Percentiles rank a stretch among this genome's conserved stretches.
Evolutionary conservation across 345 rosid species (phyloP).

Genomic region (Eucalyptus marginata): DNA sequence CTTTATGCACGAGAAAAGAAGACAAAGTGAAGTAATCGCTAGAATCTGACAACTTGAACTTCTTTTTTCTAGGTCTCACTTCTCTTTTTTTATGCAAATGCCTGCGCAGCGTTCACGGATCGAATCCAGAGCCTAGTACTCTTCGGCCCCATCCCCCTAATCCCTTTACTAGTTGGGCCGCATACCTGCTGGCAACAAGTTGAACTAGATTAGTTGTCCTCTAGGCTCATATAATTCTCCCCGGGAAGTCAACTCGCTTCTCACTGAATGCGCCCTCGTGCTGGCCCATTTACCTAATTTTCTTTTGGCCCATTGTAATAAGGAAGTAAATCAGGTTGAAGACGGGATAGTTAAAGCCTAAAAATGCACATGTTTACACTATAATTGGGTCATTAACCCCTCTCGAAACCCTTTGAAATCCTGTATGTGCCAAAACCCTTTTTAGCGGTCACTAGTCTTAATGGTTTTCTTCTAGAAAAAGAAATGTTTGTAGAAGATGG

Average conservation of each 20-base stretch:
- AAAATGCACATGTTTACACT: neutral
- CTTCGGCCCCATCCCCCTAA: neutral
- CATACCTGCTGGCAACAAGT: neutral
- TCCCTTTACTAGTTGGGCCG: neutral
- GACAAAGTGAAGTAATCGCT: neutral
- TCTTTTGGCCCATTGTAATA: neutral
- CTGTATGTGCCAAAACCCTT: neutral
- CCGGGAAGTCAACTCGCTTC: neutral
- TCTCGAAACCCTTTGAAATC: neutral
- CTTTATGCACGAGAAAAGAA: neutral
- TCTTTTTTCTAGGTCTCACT: neutral
- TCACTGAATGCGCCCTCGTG: neutral
- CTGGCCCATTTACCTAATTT: neutral
- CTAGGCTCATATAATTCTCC: neutral
- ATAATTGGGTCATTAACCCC: neutral
- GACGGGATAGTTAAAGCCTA: neutral
- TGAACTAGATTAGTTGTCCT: neutral
- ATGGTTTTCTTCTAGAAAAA: neutral
- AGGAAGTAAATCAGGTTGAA: neutral
- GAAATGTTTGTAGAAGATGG: neutral
- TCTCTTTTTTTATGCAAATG: rapidly evolving
- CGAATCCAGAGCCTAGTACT: neutral
- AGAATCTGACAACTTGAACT: neutral
- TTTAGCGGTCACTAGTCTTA: neutral
- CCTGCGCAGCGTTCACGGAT: neutral